These are phyloP conservation scores for Erysiphe pulchra DNA, from an alignment of 2,329 filamentous ascomycete species.

Conservation along the genomic window DNA sequence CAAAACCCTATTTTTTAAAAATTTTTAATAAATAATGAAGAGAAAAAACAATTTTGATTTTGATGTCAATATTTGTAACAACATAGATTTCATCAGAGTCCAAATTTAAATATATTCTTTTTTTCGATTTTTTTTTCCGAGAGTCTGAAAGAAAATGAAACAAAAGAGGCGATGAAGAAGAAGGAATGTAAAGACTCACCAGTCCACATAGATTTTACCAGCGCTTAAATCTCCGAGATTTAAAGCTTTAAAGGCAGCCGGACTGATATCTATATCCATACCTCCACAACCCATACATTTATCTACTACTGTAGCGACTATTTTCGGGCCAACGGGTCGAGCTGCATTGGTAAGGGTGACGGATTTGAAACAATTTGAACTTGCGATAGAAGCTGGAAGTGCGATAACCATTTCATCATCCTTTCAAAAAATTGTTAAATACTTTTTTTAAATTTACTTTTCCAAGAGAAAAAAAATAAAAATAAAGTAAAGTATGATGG, in stretches of 20 bases:
- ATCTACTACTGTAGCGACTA: slow-evolving; percentile 37
- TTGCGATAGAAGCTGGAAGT: background rate
- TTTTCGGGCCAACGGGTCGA: slow-evolving; percentile 23
- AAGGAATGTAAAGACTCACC: background rate
- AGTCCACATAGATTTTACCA: background rate
- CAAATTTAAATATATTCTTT: too few relatives aligned
- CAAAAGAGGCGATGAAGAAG: too few relatives aligned
- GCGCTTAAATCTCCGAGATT: slow-evolving; percentile 8
- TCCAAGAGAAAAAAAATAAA: background rate
- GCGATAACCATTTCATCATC: background rate
- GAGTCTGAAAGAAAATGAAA: too few relatives aligned
- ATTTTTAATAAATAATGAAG: too few relatives aligned
- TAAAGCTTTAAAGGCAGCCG: slow-evolving; percentile 27
- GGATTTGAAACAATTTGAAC: background rate
- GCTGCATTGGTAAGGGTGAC: background rate
- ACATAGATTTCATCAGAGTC: too few relatives aligned
- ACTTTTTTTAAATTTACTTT: too few relatives aligned
- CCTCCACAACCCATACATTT: slow-evolving; percentile 45
- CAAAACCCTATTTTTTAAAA: too few relatives aligned
- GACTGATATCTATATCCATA: slow-evolving; percentile 32
- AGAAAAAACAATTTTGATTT: too few relatives aligned
- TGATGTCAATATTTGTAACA: too few relatives aligned
- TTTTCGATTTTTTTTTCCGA: too few relatives aligned
- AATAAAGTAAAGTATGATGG: background rate
- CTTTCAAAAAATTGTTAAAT: too few relatives aligned